phyloP scores from a whole-genome alignment of 2,329 filamentous ascomycete genomes.

The Metarhizium rileyi region DNA sequence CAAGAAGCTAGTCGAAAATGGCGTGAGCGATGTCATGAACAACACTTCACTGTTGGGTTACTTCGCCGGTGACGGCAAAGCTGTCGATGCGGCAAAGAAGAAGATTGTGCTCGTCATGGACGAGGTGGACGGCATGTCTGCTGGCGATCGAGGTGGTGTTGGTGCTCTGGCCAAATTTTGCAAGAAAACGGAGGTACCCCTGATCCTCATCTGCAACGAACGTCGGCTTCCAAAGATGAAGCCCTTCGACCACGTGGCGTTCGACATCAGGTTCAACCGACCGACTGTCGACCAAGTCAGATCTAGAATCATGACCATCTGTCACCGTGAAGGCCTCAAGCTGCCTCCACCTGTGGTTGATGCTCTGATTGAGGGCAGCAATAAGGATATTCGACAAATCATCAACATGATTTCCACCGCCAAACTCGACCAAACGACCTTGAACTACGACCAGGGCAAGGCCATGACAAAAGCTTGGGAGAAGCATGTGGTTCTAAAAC shows the following conservation, averaged over 20 bases:
- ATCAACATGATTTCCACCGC: constrained; percentile 97
- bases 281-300: constrained; percentile 87
- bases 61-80: constrained; percentile 75
- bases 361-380: constrained; percentile 87
- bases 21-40: constrained; percentile 82
- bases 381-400: constrained; percentile 92
- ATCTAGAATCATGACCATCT: constrained; percentile 89
- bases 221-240: constrained; percentile 93
- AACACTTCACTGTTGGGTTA: constrained; percentile 89
- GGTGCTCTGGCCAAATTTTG: constrained; percentile 89
- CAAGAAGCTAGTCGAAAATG: constrained; percentile 87
- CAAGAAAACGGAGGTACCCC: constrained; percentile 87
- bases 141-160: constrained; percentile 89
- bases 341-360: constrained; percentile 77
- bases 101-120: constrained; percentile 98
- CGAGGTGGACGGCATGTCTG: constrained; percentile 98
- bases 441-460: constrained; percentile 81
- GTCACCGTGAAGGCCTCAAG: constrained; percentile 82
- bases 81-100: constrained; percentile 72
- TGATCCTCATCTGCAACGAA: constrained; percentile 98
- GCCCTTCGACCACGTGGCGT: constrained; percentile 81
- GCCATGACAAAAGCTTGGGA: constrained; percentile 97
- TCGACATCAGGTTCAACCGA: constrained; percentile 76
- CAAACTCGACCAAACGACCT: constrained; percentile 71
- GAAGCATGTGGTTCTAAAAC: constrained; percentile 92